These are phyloP conservation scores for Lyophyllum atratum DNA, from an alignment of 768 basidiomycete species.

Conservation along the genomic window DNA sequence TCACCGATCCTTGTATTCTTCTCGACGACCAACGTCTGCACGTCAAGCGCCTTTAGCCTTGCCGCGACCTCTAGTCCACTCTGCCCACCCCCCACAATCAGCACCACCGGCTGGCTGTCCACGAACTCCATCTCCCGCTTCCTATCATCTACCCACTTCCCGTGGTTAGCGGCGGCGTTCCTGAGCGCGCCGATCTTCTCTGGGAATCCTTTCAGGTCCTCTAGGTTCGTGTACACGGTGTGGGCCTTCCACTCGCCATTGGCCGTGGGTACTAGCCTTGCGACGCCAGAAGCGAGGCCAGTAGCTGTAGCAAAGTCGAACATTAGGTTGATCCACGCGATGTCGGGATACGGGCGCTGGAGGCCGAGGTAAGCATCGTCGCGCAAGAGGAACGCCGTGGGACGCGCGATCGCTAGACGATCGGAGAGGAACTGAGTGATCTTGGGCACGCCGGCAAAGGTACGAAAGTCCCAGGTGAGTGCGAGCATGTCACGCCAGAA, in stretches of 20 bases:
- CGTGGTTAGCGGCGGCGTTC: constrained; percentile 44
- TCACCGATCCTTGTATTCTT: constrained; percentile 60
- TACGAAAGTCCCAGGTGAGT: constrained; percentile 27
- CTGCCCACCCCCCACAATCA: constrained; percentile 69
- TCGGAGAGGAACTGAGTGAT: constrained; percentile 22
- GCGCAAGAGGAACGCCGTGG: constrained; percentile 30
- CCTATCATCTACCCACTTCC: constrained; percentile 54
- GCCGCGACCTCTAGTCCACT: constrained; percentile 65
- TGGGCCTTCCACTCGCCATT: constrained; percentile 59
- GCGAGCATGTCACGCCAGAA: constrained; percentile 24
- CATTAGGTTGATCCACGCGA: constrained; percentile 57
- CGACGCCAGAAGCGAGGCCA: constrained; percentile 53
- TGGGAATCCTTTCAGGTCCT: constrained; percentile 52
- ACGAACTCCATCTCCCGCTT: constrained; percentile 44
- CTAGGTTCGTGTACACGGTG: constrained; percentile 59
- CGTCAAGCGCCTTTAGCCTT: constrained; percentile 54
- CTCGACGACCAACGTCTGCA: constrained; percentile 61
- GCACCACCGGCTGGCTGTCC: constrained; percentile 42
- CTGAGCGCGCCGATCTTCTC: constrained; percentile 52
- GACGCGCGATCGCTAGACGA: constrained; percentile 14
- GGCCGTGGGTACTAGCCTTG: constrained; percentile 50
- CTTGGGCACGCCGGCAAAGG: constrained; percentile 18
- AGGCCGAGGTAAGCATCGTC: constrained; percentile 32
- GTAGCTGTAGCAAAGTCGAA: constrained; percentile 58
- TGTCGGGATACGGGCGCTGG: constrained; percentile 46